A percentile compares a stretch with the other conserved stretches of the same genome.
Evolutionary conservation across 1,284 basidiomycete species (phyloP).

Genomic region (Trametes pubescens): DNA sequence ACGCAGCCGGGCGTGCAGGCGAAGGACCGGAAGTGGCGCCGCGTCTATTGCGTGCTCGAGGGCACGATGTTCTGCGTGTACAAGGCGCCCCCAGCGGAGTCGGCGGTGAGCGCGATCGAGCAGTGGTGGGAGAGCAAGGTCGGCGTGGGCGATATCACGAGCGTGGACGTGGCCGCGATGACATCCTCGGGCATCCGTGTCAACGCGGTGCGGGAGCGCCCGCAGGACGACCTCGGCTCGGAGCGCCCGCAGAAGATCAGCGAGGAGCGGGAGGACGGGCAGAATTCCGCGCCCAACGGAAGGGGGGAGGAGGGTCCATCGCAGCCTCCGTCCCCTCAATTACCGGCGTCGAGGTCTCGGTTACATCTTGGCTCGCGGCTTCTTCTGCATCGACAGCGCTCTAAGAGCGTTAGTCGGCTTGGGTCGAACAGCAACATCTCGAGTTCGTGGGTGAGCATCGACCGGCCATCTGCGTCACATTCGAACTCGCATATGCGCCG

Average conservation of each 20-base stretch:
- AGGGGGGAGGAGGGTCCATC: neutral
- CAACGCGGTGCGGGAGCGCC: slow-evolving; percentile 35
- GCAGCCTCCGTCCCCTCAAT: slow-evolving; percentile 9
- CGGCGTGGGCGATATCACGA: slow-evolving; percentile 67
- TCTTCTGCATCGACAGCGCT: slow-evolving; percentile 39
- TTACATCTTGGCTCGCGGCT: slow-evolving; percentile 37
- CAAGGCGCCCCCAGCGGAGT: slow-evolving; percentile 61
- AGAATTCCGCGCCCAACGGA: neutral
- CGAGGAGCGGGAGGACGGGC: slow-evolving; percentile 26
- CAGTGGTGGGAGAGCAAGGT: slow-evolving; percentile 81
- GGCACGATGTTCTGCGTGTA: slow-evolving; percentile 92
- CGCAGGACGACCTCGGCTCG: slow-evolving; percentile 20
- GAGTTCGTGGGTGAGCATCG: slow-evolving; percentile 37
- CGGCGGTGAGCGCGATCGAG: slow-evolving; percentile 60
- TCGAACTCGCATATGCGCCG: slow-evolving; percentile 25
- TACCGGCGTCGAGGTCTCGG: slow-evolving; percentile 36
- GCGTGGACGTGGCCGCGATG: slow-evolving; percentile 33
- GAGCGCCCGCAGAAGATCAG: slow-evolving; percentile 35
- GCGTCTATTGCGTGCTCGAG: slow-evolving; percentile 90
- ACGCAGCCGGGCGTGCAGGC: slow-evolving; percentile 85
- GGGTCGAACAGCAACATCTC: slow-evolving; percentile 23
- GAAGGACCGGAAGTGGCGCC: slow-evolving; percentile 91
- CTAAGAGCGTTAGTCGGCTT: slow-evolving; percentile 25
- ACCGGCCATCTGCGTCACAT: slow-evolving; percentile 24
- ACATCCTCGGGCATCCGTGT: slow-evolving; percentile 35